Evolutionary conservation across 2,329 filamentous ascomycete genomes (phyloP), one percentile per base, ranked within the genome.

Genomic region (Pseudogymnoascus sp.): DNA sequence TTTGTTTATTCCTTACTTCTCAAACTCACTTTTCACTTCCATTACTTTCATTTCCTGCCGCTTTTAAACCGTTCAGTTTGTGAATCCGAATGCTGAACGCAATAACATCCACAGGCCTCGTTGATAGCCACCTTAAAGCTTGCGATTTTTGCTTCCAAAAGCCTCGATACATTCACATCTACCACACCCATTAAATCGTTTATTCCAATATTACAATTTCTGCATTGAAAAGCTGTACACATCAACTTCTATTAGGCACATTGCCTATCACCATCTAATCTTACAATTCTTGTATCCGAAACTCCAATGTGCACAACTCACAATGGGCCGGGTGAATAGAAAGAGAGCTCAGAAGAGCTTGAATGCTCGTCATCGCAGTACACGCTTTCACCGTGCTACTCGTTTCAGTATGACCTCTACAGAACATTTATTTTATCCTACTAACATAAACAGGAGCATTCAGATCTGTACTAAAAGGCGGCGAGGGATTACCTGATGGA

Each of bases 381-480:
- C 28, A 3, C 28, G n/a, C n/a, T 4, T 34, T 31, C 49, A 34
- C 16, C 49, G 49, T 18, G 49, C 28, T 21, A 18, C 49, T 18
- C 49, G 49, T 56, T 56, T 56, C 5, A 34, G 49, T 56, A 56
- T 56, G 49, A 21, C 16, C 49, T 21, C 9, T 9, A 2, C 9
- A 21, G 28, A 25, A 5, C 21, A 31, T 56, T 5, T 9, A 21
- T 34, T 56, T 34, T 34, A 34, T 56, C 28, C 2, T 12, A 34
- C 49, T 56, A 6, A 56, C 49, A 56, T 56, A 34, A 14, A 56
- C 21, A 56, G 49, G 49, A 34, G 49, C 49, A 21, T 56, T 56
- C 9, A n/a, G 16, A 34, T 56, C 49, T 34, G 25, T 34, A 21
- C 28, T 56, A 34, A 56, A 56, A 56, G 6, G 25, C 5, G 14